These are phyloP conservation scores for Casuarina cunninghamiana DNA, from an alignment of 306 rosid genomes.

Conservation along the genomic window DNA sequence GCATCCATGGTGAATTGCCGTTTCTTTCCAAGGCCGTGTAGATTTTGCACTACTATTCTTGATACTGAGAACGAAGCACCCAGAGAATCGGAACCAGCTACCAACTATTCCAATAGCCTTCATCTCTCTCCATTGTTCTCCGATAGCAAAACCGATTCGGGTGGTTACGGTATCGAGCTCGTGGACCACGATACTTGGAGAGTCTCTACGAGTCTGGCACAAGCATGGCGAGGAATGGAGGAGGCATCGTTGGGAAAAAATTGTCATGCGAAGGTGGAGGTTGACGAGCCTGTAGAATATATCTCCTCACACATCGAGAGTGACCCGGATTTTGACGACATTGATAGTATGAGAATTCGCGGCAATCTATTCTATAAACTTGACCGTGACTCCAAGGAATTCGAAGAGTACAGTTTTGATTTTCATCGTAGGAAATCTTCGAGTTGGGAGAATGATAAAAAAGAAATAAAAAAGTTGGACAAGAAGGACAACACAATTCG, in stretches of 20 bases:
- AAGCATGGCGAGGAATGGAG: slow-evolving; percentile 51
- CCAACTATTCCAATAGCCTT: slow-evolving; percentile 35
- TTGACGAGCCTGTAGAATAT: slow-evolving; percentile 34
- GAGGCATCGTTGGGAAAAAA: slow-evolving; percentile 19
- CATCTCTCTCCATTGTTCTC: slow-evolving; percentile 54
- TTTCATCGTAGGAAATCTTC: slow-evolving; percentile 68
- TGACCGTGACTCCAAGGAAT: slow-evolving; percentile 77
- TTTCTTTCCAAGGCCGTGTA: slow-evolving; percentile 27
- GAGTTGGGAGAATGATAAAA: slow-evolving; percentile 34
- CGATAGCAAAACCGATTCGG: slow-evolving; percentile 34
- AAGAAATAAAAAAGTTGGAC: slow-evolving; percentile 27
- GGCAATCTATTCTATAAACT: slow-evolving; percentile 75
- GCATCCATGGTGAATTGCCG: slow-evolving; percentile 24
- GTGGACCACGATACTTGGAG: slow-evolving; percentile 71
- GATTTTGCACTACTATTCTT: slow-evolving; percentile 26
- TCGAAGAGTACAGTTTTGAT: slow-evolving; percentile 74
- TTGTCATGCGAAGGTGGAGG: slow-evolving; percentile 27
- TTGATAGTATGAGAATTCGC: slow-evolving; percentile 70
- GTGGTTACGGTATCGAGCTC: slow-evolving; percentile 57
- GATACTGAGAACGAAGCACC: slow-evolving; percentile 26
- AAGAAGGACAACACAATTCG: slow-evolving; percentile 27
- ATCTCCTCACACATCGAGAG: slow-evolving; percentile 28
- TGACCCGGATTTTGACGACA: slow-evolving; percentile 66
- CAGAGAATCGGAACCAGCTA: slow-evolving; percentile 17
- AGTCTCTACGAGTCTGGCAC: slow-evolving; percentile 64